Conservation (phyloP, 176 grass and related monocot species). For the Saccharum spontaneum region DNA sequence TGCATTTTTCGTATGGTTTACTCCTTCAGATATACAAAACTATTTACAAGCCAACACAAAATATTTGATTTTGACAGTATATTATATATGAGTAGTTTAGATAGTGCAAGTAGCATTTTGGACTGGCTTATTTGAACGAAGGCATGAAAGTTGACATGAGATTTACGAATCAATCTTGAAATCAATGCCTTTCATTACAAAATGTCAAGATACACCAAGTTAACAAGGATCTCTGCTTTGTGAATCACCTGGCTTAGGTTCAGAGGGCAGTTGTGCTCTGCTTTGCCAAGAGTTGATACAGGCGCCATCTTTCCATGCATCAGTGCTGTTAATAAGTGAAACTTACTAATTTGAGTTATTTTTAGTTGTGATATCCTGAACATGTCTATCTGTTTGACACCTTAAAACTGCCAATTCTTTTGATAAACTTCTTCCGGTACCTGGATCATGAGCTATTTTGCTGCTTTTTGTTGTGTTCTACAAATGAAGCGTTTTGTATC, state of each 20-base stretch:
- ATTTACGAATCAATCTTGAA: neutral
- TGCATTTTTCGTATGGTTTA: neutral
- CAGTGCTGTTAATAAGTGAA: neutral
- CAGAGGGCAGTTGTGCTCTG: neutral
- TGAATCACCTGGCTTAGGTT: neutral
- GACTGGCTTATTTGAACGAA: neutral
- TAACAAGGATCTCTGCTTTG: neutral
- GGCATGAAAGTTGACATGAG: neutral
- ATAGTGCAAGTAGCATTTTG: neutral
- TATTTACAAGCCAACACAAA: neutral
- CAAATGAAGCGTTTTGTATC: neutral
- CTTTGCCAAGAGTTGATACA: neutral
- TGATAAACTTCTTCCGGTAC: neutral
- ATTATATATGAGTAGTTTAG: neutral
- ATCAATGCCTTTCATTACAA: neutral
- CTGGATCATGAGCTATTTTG: slow-evolving; percentile 5
- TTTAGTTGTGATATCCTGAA: neutral
- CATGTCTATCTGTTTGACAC: neutral
- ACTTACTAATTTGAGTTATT: neutral
- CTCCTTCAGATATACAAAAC: neutral
- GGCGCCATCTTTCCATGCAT: neutral
- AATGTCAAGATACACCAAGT: neutral
- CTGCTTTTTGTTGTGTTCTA: neutral
- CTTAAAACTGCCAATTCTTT: neutral
- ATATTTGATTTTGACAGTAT: slow-evolving; percentile 6